Evolutionary conservation across 257 asterid species (phyloP), one percentile per base, ranked within the genome.

Genomic region (Osmanthus fragrans): DNA sequence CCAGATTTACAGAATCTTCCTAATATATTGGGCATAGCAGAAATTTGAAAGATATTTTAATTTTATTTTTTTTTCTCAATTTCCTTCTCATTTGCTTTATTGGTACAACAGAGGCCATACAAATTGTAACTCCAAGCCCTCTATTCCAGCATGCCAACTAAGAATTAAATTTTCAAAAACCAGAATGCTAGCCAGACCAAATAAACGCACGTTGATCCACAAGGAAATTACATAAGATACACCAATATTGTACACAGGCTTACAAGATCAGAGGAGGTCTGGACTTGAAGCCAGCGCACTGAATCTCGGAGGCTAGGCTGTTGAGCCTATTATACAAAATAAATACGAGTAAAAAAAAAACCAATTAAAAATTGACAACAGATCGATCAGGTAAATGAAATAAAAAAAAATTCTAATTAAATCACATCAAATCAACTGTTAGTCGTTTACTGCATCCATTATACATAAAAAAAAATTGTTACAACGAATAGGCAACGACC

Each of bases 211-310:
- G 33, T 3, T 13, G 12, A 40, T 37, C 21, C 54, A 16, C 2
- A 18, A n/a, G 2, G 27, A 70, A 8, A 58, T 51, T 19, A 4
- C 60, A 19, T 51, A 19, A 51, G 60, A 5, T 51, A 19, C n/a
- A 19, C n/a, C 60, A 51, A 51, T 19, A 51, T 42, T 42, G 4
- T 42, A 42, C 16, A 42, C 30, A 58, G 49, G 64, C 81, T 84
- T 86, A 89, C 94, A 71, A 87, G 82, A 84, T 88, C 89, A 27
- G 97, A 87, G 40, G 98, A 86, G 73, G 93, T 89, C 86, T 91
- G 96, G 79, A 93, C 87, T 89, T 93, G 98, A 80, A 93, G 90
- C 97, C 97, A 91, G 51, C 98, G 98, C 18, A 93, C 92, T 23
- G 96, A 90, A 73, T 84, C 85, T 79, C 85, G 70, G 66, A 89